phyloP scores from a whole-genome alignment of 2,329 filamentous ascomycete species.

The Whalleya microplaca region DNA sequence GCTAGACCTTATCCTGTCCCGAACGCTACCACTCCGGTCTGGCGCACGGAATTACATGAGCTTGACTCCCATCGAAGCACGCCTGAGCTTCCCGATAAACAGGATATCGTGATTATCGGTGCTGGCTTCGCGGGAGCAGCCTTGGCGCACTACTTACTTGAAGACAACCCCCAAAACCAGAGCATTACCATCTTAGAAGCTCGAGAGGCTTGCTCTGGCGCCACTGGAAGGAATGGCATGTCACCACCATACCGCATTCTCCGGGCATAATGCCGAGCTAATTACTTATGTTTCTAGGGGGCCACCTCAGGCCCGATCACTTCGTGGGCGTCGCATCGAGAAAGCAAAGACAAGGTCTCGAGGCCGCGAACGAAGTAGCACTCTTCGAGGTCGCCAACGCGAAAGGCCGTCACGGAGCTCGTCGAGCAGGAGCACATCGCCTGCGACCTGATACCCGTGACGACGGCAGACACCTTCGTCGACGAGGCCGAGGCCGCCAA shows the following conservation, averaged over 20 bases:
- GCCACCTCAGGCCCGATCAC: slow-evolving; percentile 30
- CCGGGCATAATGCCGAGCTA: neutral
- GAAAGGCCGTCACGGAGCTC: slow-evolving; percentile 31
- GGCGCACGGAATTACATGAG: slow-evolving; percentile 56
- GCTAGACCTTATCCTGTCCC: slow-evolving; percentile 28
- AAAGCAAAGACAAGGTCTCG: slow-evolving; percentile 28
- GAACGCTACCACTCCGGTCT: slow-evolving; percentile 51
- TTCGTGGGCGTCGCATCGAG: slow-evolving; percentile 26
- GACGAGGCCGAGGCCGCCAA: slow-evolving; percentile 34
- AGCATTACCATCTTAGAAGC: no score
- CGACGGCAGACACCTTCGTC: slow-evolving; percentile 33
- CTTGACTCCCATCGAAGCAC: slow-evolving; percentile 56
- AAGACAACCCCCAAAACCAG: slow-evolving; percentile 42
- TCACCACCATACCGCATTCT: slow-evolving; percentile 1
- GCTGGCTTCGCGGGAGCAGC: slow-evolving; percentile 57
- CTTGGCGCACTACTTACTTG: slow-evolving; percentile 49
- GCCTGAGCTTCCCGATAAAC: slow-evolving; percentile 47
- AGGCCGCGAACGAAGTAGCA: slow-evolving; percentile 34
- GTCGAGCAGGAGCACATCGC: slow-evolving; percentile 38
- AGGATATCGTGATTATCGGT: slow-evolving; percentile 57
- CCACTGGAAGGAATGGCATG: slow-evolving; percentile 3
- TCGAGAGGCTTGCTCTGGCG: no score
- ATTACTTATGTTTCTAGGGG: slow-evolving; percentile 18
- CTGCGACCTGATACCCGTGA: slow-evolving; percentile 37
- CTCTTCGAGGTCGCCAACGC: slow-evolving; percentile 36